phyloP scores from a whole-genome alignment of 1,284 basidiomycete species.

The Schizopora paradoxa region DNA sequence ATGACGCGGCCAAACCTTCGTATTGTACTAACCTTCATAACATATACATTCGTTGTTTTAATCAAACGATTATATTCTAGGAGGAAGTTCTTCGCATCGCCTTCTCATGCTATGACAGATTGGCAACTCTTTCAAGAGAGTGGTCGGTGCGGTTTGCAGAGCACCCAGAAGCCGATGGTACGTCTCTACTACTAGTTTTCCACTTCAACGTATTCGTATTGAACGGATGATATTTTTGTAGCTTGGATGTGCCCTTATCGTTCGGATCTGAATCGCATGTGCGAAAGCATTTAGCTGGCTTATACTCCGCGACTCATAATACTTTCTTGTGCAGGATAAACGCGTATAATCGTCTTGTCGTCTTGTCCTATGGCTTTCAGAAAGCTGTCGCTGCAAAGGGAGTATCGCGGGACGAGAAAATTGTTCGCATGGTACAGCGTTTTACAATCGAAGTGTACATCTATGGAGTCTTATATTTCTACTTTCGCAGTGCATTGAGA shows the following conservation, averaged over 20 bases:
- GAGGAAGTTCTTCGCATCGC: constrained; percentile 19
- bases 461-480: constrained; percentile 1
- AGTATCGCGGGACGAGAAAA: constrained; percentile 35
- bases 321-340: constrained; percentile 34
- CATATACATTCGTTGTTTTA: no score
- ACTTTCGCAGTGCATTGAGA: constrained; percentile 36
- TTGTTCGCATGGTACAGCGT: constrained; percentile 29
- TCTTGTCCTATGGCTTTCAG: constrained; percentile 49
- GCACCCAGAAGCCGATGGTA: constrained; percentile 34
- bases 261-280: constrained; percentile 43
- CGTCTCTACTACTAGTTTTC: constrained; percentile 18
- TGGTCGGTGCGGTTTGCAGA: constrained; percentile 38
- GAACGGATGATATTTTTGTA: constrained; percentile 3
- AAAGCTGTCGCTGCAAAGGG: constrained; percentile 32
- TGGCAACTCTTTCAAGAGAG: constrained; percentile 31
- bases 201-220: neutral
- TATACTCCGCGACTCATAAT: constrained; percentile 6
- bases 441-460: neutral
- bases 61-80: constrained; percentile 3
- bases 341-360: constrained; percentile 46
- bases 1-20: constrained; percentile 21
- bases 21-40: constrained; percentile 3
- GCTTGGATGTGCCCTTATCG: constrained; percentile 42
- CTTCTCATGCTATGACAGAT: constrained; percentile 32
- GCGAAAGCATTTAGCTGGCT: constrained; percentile 19